Evolutionary conservation across 768 basidiomycete genomes (phyloP).

Genomic region (Lactarius hengduanensis): DNA sequence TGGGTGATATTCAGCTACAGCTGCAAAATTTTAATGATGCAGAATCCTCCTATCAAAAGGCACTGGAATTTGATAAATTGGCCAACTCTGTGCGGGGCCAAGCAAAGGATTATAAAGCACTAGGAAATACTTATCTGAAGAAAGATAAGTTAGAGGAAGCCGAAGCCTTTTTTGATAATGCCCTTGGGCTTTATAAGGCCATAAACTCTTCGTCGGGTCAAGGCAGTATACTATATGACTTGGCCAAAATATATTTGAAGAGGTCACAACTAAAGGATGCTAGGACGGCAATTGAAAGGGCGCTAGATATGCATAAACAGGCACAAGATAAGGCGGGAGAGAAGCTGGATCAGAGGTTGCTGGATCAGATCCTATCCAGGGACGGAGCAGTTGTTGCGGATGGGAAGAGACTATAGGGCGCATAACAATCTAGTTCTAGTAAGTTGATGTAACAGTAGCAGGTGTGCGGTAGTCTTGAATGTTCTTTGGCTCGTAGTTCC

Average conservation of each 20-base stretch:
- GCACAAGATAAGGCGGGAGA: background rate
- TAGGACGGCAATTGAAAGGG: background rate
- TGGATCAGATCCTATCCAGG: background rate
- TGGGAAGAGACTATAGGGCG: background rate
- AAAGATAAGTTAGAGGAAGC: background rate
- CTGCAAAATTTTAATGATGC: background rate
- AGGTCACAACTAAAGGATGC: constrained; percentile 1
- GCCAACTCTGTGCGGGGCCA: background rate
- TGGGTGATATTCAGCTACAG: constrained; percentile 2
- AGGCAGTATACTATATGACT: background rate
- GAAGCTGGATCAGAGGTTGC: background rate
- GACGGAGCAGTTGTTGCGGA: background rate
- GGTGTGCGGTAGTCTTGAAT: background rate
- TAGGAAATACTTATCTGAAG: background rate
- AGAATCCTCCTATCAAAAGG: background rate
- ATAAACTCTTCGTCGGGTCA: background rate
- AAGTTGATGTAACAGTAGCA: background rate
- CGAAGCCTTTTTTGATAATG: background rate
- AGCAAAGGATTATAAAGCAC: background rate
- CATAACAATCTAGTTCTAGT: background rate
- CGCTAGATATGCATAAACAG: background rate
- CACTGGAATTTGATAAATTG: constrained; percentile 1
- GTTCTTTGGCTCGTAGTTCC: background rate
- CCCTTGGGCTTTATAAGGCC: background rate
- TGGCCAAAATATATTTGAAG: background rate